Conservation (phyloP, 164 flowering plant species). For the Echeveria elegans region DNA sequence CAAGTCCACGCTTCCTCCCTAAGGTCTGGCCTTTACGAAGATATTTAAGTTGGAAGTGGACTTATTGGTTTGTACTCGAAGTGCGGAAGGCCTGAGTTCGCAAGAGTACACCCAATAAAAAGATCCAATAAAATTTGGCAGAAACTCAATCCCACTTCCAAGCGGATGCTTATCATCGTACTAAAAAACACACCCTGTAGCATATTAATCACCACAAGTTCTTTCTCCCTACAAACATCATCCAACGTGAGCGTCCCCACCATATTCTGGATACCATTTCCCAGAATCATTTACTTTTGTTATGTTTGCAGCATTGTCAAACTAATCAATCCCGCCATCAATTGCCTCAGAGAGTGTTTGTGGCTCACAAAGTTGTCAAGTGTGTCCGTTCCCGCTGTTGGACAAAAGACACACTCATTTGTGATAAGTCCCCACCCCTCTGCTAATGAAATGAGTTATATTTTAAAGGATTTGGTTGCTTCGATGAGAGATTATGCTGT, state of each 20-base stretch:
- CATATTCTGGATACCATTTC: background rate
- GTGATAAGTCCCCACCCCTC: background rate
- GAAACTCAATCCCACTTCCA: too few species aligned
- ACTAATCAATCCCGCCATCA: background rate
- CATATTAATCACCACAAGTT: too few species aligned
- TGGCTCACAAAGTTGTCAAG: background rate
- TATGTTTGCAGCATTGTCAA: background rate
- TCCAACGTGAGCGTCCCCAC: too few species aligned
- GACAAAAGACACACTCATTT: background rate
- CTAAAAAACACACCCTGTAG: too few species aligned
- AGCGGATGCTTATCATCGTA: too few species aligned
- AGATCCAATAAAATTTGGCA: too few species aligned
- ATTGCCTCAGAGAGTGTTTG: background rate
- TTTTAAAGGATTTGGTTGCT: background rate
- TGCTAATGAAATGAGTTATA: background rate
- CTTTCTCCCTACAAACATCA: too few species aligned
- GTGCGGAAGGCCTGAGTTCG: constrained; percentile 39
- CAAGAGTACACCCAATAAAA: too few species aligned
- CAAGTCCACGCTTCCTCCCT: constrained; percentile 56
- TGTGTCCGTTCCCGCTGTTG: background rate
- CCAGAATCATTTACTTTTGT: background rate
- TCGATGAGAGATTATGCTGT: background rate
- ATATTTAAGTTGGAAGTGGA: constrained; percentile 61
- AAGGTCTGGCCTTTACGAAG: constrained; percentile 26
- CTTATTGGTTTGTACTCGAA: constrained; percentile 69